A percentile compares a stretch with the other conserved stretches of the same genome.
Conservation (phyloP, 129 eudicot genomes). For the Oenanthe sinensis region DNA sequence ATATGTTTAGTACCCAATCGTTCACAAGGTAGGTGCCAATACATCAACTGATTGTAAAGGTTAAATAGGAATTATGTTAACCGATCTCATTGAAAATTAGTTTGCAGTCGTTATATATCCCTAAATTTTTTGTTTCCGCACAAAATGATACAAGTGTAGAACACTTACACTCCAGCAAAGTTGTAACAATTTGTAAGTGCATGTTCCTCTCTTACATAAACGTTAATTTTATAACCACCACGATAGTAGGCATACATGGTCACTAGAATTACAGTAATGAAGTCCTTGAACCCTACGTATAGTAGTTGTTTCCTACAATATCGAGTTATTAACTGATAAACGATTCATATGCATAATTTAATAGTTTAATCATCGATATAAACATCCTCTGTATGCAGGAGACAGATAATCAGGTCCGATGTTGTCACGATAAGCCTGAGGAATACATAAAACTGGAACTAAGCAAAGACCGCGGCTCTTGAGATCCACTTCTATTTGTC, state of each 20-base stretch:
- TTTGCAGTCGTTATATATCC: too few relatives aligned
- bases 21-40: too few relatives aligned
- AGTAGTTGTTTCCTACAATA: not conserved
- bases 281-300: not conserved
- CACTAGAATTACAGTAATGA: not conserved
- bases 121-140: too few relatives aligned
- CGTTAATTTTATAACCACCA: too few relatives aligned
- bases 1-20: too few relatives aligned
- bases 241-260: not conserved
- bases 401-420: constrained; percentile 49
- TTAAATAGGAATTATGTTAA: too few relatives aligned
- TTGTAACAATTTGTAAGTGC: not conserved
- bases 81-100: too few relatives aligned
- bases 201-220: not conserved
- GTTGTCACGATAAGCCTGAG: constrained; percentile 46
- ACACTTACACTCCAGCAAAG: too few relatives aligned
- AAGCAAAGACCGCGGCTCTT: constrained; percentile 49
- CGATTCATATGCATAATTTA: not conserved
- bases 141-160: too few relatives aligned
- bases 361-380: constrained; percentile 26
- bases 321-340: not conserved
- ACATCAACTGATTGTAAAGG: too few relatives aligned
- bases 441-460: constrained; percentile 49
- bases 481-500: constrained; percentile 32
- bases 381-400: constrained; percentile 53